Base-by-base conservation (phyloP, 768 basidiomycete genomes). In the Phaeotremella fagi region DNA sequence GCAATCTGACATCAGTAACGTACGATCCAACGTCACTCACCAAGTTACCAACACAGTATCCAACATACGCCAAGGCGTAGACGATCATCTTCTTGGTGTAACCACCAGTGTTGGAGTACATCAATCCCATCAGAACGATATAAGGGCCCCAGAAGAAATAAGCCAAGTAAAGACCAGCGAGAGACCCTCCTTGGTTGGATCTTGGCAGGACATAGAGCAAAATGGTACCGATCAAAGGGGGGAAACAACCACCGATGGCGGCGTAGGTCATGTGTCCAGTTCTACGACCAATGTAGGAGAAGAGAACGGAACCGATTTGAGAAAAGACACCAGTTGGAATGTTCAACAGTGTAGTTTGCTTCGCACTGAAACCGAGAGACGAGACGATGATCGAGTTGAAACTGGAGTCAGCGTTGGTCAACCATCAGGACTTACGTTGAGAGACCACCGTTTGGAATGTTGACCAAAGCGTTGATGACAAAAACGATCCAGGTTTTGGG, bases 71-170 rank as follows among this genome's bases (percentile, higher is more conserved):
- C 18, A 66, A 55, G 29, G 52, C 64, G 48, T 60, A 62, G 3
- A 55, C 56, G 20, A 61, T 55, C 5, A 46, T 54, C 50, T 63
- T 63, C 28, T 66, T 62, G 14, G 68, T 70, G 20, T 61, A 59
- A 1, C 64, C 68, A 11, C 48, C 64, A 6, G 63, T 61, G 33
- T 59, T 57, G 23, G 59, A 54, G 49, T 51, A 53, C 48, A 62
- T 57, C 25, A 64, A 43, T 11, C 57, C 48, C 31, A 45, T 41
- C 1, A 57, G 52, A 3, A 63, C 50, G 41, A 61, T 54, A 52
- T 66, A 66, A 1, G 64, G 60, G 3, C 59, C 62, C 66, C 67
- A 66, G 55, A 64, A 69, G 50, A 54, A 59, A 52, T 60, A 68
- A 16, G 61, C 45, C 26, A 66, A 54, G 57, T 64, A 69, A 0